Conservation (phyloP, 139 green algal genomes). For the Chlamydomonas sphaeroides region DNA sequence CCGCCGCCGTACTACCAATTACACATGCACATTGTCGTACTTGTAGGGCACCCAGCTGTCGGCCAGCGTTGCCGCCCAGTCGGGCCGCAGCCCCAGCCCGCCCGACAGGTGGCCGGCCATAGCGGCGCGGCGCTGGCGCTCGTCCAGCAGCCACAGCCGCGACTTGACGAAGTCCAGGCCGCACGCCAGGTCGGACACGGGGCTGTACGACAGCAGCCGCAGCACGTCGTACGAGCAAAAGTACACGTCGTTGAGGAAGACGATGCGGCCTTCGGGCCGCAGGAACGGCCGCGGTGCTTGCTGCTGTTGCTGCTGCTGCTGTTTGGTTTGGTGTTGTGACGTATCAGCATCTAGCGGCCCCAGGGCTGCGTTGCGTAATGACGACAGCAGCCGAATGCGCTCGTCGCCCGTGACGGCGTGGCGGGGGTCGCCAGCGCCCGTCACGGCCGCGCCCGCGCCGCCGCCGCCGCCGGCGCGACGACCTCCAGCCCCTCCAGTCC, state of each 20-base stretch:
- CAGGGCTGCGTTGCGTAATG: constrained; percentile 55
- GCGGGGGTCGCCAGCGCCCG: not conserved
- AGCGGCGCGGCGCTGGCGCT: not conserved
- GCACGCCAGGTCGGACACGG: constrained; percentile 42
- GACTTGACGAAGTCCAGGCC: constrained; percentile 27
- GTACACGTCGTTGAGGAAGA: constrained; percentile 78
- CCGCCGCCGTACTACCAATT: too few relatives aligned
- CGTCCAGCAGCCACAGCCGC: not conserved
- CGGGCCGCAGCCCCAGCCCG: not conserved
- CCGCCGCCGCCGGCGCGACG: too few relatives aligned
- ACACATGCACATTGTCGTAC: too few relatives aligned
- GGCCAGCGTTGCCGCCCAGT: not conserved
- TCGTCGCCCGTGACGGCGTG: not conserved
- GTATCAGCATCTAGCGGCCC: too few relatives aligned
- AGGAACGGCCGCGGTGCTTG: too few relatives aligned
- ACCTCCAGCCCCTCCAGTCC: not conserved
- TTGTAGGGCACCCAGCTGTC: not conserved
- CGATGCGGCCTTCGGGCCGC: constrained; percentile 25
- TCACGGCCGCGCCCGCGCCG: too few relatives aligned
- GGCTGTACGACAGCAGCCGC: constrained; percentile 44
- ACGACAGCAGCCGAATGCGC: constrained; percentile 62
- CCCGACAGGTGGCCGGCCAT: constrained; percentile 3
- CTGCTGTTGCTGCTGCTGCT: too few relatives aligned
- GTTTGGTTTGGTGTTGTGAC: too few relatives aligned
- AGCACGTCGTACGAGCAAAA: constrained; percentile 61